Conservation (phyloP, 1,284 basidiomycete genomes). For the Laetiporus sulphureus region DNA sequence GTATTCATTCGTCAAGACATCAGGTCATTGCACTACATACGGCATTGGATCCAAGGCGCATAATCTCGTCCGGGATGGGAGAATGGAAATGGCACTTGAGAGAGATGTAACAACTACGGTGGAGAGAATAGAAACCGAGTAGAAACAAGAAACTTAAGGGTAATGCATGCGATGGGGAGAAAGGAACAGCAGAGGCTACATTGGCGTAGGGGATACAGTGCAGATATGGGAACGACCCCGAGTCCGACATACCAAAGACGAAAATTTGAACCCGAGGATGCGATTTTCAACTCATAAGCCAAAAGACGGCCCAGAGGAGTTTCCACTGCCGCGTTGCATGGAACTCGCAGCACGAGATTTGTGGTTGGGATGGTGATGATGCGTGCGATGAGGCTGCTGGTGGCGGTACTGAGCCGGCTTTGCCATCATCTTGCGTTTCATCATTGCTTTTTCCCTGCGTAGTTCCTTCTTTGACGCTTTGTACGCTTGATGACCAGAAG, state of each 20-base stretch:
- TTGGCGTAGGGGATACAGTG: too few relatives aligned
- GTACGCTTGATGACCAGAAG: slow-evolving; percentile 12
- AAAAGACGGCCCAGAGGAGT: slow-evolving; percentile 20
- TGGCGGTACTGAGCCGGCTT: slow-evolving; percentile 35
- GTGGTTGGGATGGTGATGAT: slow-evolving; percentile 63
- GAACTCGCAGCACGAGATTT: slow-evolving; percentile 55
- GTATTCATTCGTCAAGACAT: slow-evolving; percentile 1
- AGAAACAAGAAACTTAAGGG: too few relatives aligned
- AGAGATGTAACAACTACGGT: too few relatives aligned
- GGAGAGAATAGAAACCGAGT: too few relatives aligned
- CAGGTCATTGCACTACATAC: slow-evolving; percentile 6
- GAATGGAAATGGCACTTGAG: too few relatives aligned
- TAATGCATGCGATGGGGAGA: too few relatives aligned
- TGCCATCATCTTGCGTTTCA: slow-evolving; percentile 48
- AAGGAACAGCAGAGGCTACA: too few relatives aligned
- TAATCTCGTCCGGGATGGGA: neutral
- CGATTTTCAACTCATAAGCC: slow-evolving; percentile 17
- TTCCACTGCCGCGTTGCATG: slow-evolving; percentile 51
- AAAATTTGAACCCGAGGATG: neutral
- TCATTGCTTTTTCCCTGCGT: slow-evolving; percentile 51
- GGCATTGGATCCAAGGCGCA: slow-evolving; percentile 5
- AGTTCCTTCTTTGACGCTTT: slow-evolving; percentile 34
- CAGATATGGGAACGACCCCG: neutral
- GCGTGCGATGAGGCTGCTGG: slow-evolving; percentile 36
- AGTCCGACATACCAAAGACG: neutral